Evolutionary conservation across 192 early-diverging fungal genomes (phyloP).

Genomic region (Coemansia sp.): DNA sequence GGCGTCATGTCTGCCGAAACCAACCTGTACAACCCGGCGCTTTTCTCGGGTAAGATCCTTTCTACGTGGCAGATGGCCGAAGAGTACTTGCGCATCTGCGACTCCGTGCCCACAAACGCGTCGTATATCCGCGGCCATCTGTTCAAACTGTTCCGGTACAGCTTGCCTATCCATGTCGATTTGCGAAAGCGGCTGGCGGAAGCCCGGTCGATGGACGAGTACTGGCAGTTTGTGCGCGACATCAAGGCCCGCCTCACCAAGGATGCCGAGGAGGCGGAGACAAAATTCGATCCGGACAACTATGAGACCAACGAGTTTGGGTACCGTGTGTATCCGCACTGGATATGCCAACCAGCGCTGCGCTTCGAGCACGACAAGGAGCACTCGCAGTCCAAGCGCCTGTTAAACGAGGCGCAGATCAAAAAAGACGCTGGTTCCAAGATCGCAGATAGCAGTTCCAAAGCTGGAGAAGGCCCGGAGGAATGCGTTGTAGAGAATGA

Average conservation of each 20-base stretch:
- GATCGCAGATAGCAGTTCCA: too few relatives aligned
- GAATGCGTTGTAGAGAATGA: slow-evolving; percentile 1
- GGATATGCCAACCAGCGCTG: slow-evolving; percentile 63
- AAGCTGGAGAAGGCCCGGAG: background rate
- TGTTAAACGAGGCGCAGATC: slow-evolving; percentile 42
- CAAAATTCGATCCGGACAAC: slow-evolving; percentile 29
- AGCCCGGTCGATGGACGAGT: slow-evolving; percentile 60
- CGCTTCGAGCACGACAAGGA: slow-evolving; percentile 56
- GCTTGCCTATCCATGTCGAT: slow-evolving; percentile 76
- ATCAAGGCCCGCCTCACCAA: slow-evolving; percentile 46
- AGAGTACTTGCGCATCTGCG: slow-evolving; percentile 89
- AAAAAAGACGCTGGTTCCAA: slow-evolving; percentile 3
- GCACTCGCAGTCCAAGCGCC: slow-evolving; percentile 38
- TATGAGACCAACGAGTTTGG: slow-evolving; percentile 40
- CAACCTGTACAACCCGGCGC: slow-evolving; percentile 83
- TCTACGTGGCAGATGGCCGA: slow-evolving; percentile 76
- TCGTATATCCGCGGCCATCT: slow-evolving; percentile 79
- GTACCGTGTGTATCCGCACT: slow-evolving; percentile 59
- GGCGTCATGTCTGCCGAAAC: slow-evolving; percentile 95
- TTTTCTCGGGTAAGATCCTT: slow-evolving; percentile 71
- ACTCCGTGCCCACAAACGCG: slow-evolving; percentile 62
- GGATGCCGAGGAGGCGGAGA: slow-evolving; percentile 15
- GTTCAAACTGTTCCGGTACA: slow-evolving; percentile 87
- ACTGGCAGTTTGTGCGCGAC: slow-evolving; percentile 52
- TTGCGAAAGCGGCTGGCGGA: slow-evolving; percentile 70